Conservation (phyloP, 768 basidiomycete species). For the Trichaptum fuscoviolaceum region DNA sequence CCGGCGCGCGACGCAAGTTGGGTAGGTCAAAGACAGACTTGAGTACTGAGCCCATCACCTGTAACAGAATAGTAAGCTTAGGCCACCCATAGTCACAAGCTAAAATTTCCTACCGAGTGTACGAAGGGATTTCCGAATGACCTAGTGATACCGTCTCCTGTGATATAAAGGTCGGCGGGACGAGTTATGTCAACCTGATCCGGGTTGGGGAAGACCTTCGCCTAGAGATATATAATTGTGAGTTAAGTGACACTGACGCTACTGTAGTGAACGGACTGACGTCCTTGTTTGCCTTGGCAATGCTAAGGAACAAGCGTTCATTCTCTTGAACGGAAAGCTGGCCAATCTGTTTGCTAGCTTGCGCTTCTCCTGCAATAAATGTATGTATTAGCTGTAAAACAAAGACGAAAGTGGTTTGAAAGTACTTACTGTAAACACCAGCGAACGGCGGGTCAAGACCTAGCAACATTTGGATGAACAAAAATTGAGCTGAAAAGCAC, state of each 20-base stretch:
- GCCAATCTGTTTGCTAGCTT: conserved; percentile 40
- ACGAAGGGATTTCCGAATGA: conserved; percentile 48
- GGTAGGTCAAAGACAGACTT: conserved; percentile 55
- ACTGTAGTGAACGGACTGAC: not conserved
- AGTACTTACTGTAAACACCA: conserved; percentile 55
- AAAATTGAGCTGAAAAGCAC: no score
- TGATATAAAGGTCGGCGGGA: conserved; percentile 40
- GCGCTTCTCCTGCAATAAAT: conserved; percentile 35
- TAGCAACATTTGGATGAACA: conserved; percentile 19
- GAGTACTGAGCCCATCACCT: conserved; percentile 59
- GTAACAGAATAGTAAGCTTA: not conserved
- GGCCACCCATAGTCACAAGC: not conserved
- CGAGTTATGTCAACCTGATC: conserved; percentile 39
- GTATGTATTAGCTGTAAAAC: not conserved
- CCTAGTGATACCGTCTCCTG: conserved; percentile 40
- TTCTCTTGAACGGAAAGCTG: conserved; percentile 38
- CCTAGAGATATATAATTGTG: conserved; percentile 28
- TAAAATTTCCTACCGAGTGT: conserved; percentile 36
- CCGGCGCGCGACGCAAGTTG: conserved; percentile 62
- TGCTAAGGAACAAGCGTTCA: conserved; percentile 57
- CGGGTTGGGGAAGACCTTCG: conserved; percentile 47
- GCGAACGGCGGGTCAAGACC: conserved; percentile 71
- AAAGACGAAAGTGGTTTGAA: not conserved
- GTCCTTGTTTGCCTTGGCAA: conserved; percentile 57
- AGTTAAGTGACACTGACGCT: not conserved